Conservation (phyloP, 2,329 filamentous ascomycete genomes). For the Lojkania enalia region DNA sequence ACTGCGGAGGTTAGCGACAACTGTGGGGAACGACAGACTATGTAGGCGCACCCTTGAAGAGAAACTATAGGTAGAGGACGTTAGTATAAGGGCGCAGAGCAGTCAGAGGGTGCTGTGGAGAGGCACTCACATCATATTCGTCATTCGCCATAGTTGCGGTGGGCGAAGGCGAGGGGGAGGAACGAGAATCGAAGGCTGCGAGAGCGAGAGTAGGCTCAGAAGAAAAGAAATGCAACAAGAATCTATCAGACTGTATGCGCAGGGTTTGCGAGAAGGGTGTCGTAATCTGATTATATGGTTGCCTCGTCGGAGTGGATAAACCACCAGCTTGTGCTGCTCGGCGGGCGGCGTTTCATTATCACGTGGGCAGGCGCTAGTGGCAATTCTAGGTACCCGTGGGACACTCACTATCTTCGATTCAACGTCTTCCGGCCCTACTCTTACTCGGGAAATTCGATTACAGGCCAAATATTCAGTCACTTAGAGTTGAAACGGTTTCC, state of each 20-base stretch:
- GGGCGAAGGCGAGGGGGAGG: conserved; percentile 25
- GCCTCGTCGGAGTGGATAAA: conserved; percentile 26
- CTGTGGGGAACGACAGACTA: conserved; percentile 20
- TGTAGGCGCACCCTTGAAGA: conserved; percentile 83
- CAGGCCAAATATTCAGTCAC: too few species aligned
- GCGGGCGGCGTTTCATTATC: too few species aligned
- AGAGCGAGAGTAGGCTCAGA: conserved; percentile 12
- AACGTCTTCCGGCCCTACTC: too few species aligned
- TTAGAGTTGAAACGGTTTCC: too few species aligned
- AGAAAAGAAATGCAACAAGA: too few species aligned
- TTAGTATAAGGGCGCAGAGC: conserved; percentile 28
- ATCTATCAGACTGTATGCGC: not conserved
- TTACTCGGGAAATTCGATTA: too few species aligned
- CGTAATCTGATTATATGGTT: conserved; percentile 18
- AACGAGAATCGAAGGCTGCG: conserved; percentile 10
- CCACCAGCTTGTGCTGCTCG: conserved; percentile 18
- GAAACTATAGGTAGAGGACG: conserved; percentile 66
- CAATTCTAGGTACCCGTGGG: too few species aligned
- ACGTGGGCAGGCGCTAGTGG: too few species aligned
- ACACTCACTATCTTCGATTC: too few species aligned
- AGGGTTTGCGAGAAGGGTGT: not conserved
- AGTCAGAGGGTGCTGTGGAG: conserved; percentile 28
- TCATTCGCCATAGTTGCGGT: conserved; percentile 86
- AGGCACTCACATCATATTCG: conserved; percentile 91
- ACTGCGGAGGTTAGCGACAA: conserved; percentile 60